A percentile compares a stretch with the other conserved stretches of the same genome.
These are phyloP conservation scores for Tricholoma bakamatsutake DNA, from an alignment of 768 basidiomycete species.

Conservation along the genomic window DNA sequence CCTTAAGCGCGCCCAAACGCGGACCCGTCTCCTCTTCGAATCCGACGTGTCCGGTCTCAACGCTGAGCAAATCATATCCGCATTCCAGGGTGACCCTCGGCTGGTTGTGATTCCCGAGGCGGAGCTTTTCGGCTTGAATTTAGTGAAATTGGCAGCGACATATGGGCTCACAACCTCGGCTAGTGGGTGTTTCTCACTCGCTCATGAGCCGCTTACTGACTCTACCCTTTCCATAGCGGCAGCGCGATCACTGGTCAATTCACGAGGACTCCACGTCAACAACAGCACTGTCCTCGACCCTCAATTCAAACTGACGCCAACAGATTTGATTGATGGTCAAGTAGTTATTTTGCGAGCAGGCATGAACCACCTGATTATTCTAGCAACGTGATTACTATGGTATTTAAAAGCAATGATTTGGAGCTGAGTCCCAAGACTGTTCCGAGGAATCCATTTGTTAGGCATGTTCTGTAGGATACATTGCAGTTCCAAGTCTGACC, in stretches of 20 bases:
- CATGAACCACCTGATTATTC: slow-evolving; percentile 61
- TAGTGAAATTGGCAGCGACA: slow-evolving; percentile 57
- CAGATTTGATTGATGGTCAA: slow-evolving; percentile 53
- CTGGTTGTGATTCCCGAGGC: slow-evolving; percentile 44
- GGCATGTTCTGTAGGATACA: background rate
- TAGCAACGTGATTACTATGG: slow-evolving; percentile 24
- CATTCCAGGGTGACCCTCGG: slow-evolving; percentile 62
- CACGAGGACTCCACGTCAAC: slow-evolving; percentile 73
- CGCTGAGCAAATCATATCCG: slow-evolving; percentile 50
- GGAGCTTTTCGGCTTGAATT: slow-evolving; percentile 46
- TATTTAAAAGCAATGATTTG: background rate
- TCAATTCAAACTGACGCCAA: slow-evolving; percentile 32
- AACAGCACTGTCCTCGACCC: slow-evolving; percentile 48
- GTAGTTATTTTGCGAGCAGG: slow-evolving; percentile 69
- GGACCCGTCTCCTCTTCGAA: slow-evolving; percentile 40
- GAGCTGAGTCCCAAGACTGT: background rate
- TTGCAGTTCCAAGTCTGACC: background rate
- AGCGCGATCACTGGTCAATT: slow-evolving; percentile 53
- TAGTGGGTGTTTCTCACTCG: slow-evolving; percentile 37
- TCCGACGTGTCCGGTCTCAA: slow-evolving; percentile 40
- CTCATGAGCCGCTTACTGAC: background rate
- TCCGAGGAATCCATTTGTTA: background rate
- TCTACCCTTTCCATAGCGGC: slow-evolving; percentile 42
- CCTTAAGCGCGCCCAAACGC: slow-evolving; percentile 33
- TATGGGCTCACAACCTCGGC: slow-evolving; percentile 57